Percentiles rank a stretch among this genome's conserved stretches.
These are phyloP conservation scores for Colletotrichum tropicicola DNA, from an alignment of 2,329 filamentous ascomycete species.

Conservation along the genomic window DNA sequence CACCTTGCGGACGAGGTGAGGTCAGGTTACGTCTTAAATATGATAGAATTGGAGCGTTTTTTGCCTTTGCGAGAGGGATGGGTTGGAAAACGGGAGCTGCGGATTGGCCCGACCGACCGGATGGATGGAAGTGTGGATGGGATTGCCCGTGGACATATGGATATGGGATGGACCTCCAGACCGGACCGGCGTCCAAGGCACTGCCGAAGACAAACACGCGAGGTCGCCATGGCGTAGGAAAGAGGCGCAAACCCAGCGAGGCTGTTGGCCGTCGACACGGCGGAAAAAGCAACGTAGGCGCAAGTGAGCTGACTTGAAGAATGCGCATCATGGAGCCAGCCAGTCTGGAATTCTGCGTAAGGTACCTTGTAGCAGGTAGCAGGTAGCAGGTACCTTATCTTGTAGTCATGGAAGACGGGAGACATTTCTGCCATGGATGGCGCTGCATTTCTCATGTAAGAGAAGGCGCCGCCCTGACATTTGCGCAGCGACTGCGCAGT, in stretches of 20 bases:
- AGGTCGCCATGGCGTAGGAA: neutral
- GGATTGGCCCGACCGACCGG: slow-evolving; percentile 17
- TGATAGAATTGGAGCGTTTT: slow-evolving; percentile 5
- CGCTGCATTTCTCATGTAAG: slow-evolving; percentile 3
- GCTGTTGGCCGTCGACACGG: neutral
- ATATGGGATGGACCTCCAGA: slow-evolving; percentile 20
- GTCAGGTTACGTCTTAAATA: slow-evolving; percentile 21
- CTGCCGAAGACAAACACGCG: neutral
- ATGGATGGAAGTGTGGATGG: slow-evolving; percentile 22
- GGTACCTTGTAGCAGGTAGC: neutral
- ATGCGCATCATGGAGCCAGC: neutral
- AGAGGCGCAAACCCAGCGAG: slow-evolving; percentile 1
- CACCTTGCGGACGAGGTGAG: slow-evolving; percentile 2
- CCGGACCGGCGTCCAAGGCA: neutral
- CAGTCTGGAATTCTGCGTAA: neutral
- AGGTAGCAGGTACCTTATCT: no score
- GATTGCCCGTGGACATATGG: slow-evolving; percentile 11
- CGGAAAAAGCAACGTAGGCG: neutral
- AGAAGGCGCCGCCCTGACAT: neutral
- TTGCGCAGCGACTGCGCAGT: neutral
- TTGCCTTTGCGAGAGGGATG: no score
- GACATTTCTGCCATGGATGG: neutral
- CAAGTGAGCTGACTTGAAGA: slow-evolving; percentile 19
- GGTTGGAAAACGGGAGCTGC: neutral
- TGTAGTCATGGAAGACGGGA: neutral